These are phyloP conservation scores for Diutina neorugosa DNA, from an alignment of 1,139 yeast genomes.

Conservation along the genomic window DNA sequence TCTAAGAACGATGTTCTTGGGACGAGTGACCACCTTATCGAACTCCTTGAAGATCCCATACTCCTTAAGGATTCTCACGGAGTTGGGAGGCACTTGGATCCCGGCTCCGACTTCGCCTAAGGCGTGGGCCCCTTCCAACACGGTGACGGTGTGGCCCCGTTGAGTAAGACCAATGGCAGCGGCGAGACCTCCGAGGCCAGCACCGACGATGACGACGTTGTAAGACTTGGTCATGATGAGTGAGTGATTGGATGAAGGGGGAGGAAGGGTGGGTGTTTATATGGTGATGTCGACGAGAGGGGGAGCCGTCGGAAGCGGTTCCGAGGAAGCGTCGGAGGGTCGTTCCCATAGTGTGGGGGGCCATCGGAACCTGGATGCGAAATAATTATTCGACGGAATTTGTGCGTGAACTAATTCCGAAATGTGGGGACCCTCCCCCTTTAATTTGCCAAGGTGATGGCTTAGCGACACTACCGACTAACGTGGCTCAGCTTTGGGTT, in stretches of 20 bases:
- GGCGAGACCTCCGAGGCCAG: conserved; percentile 27
- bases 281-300: neutral
- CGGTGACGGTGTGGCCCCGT: conserved; percentile 21
- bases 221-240: conserved; percentile 7
- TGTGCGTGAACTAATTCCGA: neutral
- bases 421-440: neutral
- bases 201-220: conserved; percentile 17
- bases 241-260: neutral
- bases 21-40: neutral
- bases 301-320: neutral
- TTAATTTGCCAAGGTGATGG: neutral
- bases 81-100: conserved; percentile 24
- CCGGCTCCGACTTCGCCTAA: conserved; percentile 32
- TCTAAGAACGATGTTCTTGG: neutral
- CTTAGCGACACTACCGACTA: no score
- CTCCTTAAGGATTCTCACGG: conserved; percentile 11
- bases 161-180: conserved; percentile 20
- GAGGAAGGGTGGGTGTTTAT: neutral
- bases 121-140: conserved; percentile 19
- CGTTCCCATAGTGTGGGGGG: no score
- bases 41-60: neutral
- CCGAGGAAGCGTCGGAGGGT: no score
- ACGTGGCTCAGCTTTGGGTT: no score
- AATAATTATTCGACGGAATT: neutral
- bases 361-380: neutral